Base-by-base conservation (phyloP, 2,329 filamentous ascomycete genomes). In the Alternaria arborescens region DNA sequence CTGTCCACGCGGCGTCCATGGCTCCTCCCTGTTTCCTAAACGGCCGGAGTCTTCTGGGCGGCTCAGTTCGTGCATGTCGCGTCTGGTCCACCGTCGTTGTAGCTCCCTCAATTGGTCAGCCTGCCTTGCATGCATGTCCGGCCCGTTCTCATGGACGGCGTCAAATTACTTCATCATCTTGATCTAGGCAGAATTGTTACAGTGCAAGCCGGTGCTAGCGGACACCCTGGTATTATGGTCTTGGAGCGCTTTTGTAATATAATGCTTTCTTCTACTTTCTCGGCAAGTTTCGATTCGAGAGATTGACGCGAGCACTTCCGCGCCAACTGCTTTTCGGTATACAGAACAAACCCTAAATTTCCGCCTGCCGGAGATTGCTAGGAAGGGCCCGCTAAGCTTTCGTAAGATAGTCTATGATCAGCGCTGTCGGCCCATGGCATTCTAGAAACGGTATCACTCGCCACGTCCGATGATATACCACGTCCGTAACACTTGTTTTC, bases 381-480 rank as follows among this genome's bases (percentile, higher is more conserved):
- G 53, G 61, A 55, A 65, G 67, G 62, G 61, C 66, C 72, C 72
- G 64, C 73, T 74, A 74, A 73, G 69, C 71, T 73, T 70, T 55
- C 62, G 65, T 70, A 57, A 67, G 62, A 62, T 65, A 58, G 60
- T 65, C 70, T 36, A 70, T 66, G 68, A 71, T 73, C 69, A 75
- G 70, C 75, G 68, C 66, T 64, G 61, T 66, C 68, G 72, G 74
- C 69, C 74, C 67, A 75, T 71, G 53, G 61, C 57, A 72, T 68
- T 74, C 74, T 75, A 77, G 73, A 75, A 73, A 71, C 69, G 58
- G 63, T 55, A 60, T 67, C 66, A 75, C 73, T 78, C 73, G 75
- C 76, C 76, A 78, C 76, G 65, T 70, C 43, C 58, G 60, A 66
- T 57, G 66, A 66, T 69, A 67, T 68, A 60, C 65, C 65, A 58